Base-by-base conservation (phyloP, 495 filamentous ascomycete species). In the Lophiostoma macrostomum region DNA sequence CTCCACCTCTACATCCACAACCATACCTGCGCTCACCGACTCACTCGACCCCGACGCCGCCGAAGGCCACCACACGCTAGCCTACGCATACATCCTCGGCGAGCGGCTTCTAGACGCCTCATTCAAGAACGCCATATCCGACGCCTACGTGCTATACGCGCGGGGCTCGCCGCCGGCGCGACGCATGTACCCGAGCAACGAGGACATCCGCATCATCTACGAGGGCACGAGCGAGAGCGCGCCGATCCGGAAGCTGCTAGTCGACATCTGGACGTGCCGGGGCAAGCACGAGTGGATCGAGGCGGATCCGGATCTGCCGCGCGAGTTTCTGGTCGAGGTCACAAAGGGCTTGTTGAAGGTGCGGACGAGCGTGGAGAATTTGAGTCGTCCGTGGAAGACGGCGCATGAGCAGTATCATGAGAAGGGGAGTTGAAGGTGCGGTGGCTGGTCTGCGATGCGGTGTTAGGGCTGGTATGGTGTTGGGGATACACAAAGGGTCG, bases 201-300 rank as follows among this genome's bases (percentile, higher is more conserved):
- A 57, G 24, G 53, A 57, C 8, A 45, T 57, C 10, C 27, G 53
- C 14, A 39, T 57, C 22, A 28, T 57, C 16, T 57, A 57, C 30
- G 53, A 57, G 4, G 53, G 53, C 1, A 57, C 53, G 2, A 5
- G 18, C 1, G 53, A 57, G 23, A 23, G 16, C 3, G 13, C 34
- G 8, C 46, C 53, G 5, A 44, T 50, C 1, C 32, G 53, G 6
- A 18, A 57, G 45, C 32, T 57, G 28, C 37, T 57, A 12, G 24
- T 50, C 11, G 53, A 57, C 45, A 57, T 57, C 19, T 57, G 53
- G 53, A 19, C 14, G n/a, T 50, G 37, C n/a, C 28, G 53, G 11
- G 53, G 53, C 12, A 57, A 57, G 31, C 20, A 28, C 18, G 53
- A 50, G 45, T 57, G 53, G 53, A 36, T 57, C 13, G 53, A 50